These are phyloP conservation scores for Harringtonia aguacate DNA, from an alignment of 2,329 filamentous ascomycete genomes.

Conservation along the genomic window DNA sequence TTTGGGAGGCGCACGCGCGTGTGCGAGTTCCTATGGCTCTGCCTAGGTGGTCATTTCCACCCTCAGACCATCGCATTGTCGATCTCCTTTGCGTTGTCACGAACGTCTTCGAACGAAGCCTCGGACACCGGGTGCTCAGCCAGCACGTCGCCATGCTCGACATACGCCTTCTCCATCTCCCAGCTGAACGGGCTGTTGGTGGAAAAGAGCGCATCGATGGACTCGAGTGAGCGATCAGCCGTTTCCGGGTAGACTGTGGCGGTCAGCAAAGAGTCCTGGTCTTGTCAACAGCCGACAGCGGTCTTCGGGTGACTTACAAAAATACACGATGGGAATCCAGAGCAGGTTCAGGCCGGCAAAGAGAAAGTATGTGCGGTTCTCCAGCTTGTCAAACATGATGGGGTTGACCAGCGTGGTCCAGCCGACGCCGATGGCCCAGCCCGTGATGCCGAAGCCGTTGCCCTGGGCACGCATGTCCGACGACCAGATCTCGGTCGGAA, in stretches of 20 bases:
- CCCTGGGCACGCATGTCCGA: conserved; percentile 46
- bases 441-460: conserved; percentile 46
- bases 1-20: too few species aligned
- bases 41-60: too few species aligned
- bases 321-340: conserved; percentile 37
- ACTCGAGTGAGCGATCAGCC: conserved; percentile 35
- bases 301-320: conserved; percentile 16
- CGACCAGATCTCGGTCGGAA: conserved; percentile 46
- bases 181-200: conserved; percentile 28
- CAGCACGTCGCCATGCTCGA: conserved; percentile 9
- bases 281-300: background rate
- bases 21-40: too few species aligned
- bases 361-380: conserved; percentile 38
- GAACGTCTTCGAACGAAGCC: too few species aligned
- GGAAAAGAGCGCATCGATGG: conserved; percentile 38
- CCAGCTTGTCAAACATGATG: conserved; percentile 37
- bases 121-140: conserved; percentile 7
- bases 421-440: conserved; percentile 47
- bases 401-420: conserved; percentile 41
- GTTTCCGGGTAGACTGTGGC: conserved; percentile 27
- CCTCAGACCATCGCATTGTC: too few species aligned
- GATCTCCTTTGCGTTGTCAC: too few species aligned
- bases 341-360: conserved; percentile 39
- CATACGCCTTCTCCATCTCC: conserved; percentile 10
- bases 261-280: background rate